phyloP scores from a whole-genome alignment of 257 asterid species.

The Anisodus acutangulus region DNA sequence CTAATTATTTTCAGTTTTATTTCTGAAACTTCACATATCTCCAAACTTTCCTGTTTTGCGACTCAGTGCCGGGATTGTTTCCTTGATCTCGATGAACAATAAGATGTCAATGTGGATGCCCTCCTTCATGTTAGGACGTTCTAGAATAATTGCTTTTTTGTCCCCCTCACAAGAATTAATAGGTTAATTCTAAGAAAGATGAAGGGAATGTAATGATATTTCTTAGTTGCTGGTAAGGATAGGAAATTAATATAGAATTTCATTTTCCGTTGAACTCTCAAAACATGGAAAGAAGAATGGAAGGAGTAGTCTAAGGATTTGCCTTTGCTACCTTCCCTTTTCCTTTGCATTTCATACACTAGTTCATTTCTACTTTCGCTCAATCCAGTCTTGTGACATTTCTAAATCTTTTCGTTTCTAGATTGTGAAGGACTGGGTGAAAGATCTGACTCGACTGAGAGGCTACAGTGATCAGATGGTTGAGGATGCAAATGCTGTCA shows the following conservation, averaged over 20 bases:
- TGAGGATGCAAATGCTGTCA: constrained; percentile 88
- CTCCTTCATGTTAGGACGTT: neutral
- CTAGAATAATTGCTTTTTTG: neutral
- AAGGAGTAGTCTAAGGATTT: neutral
- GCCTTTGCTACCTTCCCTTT: neutral
- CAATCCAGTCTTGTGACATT: neutral
- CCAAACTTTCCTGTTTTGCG: neutral
- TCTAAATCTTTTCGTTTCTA: constrained; percentile 11
- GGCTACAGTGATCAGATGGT: constrained; percentile 79
- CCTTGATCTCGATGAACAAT: neutral
- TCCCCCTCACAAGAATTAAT: neutral
- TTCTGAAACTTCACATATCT: neutral
- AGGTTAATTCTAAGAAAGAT: neutral
- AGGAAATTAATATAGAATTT: neutral
- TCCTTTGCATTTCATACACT: neutral
- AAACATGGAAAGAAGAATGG: neutral
- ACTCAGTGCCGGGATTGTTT: neutral
- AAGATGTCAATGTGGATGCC: neutral
- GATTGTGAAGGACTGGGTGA: constrained; percentile 54
- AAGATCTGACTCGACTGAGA: constrained; percentile 58
- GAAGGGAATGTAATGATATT: neutral
- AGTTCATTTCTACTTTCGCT: neutral
- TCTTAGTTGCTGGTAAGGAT: neutral
- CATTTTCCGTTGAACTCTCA: neutral
- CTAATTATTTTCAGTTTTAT: neutral